Percentiles rank a stretch among this genome's conserved stretches.
phyloP scores from a whole-genome alignment of 2,329 filamentous ascomycete species.

The Aspergillus bombycis region DNA sequence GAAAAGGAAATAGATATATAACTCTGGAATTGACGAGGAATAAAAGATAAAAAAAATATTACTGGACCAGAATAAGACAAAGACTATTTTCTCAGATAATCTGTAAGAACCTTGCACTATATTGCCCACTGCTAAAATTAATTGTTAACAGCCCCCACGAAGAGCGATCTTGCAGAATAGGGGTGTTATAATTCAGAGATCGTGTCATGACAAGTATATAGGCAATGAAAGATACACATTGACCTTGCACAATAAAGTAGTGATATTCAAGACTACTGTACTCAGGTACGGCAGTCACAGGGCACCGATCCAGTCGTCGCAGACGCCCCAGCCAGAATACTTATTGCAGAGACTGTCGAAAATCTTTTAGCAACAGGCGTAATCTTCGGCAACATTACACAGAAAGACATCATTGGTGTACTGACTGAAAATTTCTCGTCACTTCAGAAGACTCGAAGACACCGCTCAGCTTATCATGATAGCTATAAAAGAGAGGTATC shows the following conservation, averaged over 20 bases:
- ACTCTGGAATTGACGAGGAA: not conserved
- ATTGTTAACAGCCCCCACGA: not conserved
- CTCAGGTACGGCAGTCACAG: too few species aligned
- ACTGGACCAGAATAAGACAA: not conserved
- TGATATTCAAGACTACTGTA: not conserved
- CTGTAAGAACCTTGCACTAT: not conserved
- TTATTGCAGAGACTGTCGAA: not conserved
- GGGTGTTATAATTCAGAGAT: not conserved
- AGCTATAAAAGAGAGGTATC: not conserved
- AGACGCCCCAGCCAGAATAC: not conserved
- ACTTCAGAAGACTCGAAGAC: not conserved
- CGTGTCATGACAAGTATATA: not conserved
- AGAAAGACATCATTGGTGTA: not conserved
- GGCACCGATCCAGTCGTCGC: not conserved
- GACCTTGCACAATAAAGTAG: not conserved
- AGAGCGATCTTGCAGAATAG: not conserved
- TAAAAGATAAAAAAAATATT: not conserved
- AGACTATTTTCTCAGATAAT: not conserved
- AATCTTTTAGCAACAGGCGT: not conserved
- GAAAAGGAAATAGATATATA: constrained; percentile 9
- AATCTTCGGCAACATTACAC: not conserved
- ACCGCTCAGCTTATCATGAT: not conserved
- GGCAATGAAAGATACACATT: not conserved
- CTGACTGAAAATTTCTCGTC: not conserved
- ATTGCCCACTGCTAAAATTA: not conserved